A percentile compares a stretch with the other conserved stretches of the same genome.
Evolutionary conservation across 2,329 filamentous ascomycete species (phyloP).

Genomic region (Colletotrichum sp.): DNA sequence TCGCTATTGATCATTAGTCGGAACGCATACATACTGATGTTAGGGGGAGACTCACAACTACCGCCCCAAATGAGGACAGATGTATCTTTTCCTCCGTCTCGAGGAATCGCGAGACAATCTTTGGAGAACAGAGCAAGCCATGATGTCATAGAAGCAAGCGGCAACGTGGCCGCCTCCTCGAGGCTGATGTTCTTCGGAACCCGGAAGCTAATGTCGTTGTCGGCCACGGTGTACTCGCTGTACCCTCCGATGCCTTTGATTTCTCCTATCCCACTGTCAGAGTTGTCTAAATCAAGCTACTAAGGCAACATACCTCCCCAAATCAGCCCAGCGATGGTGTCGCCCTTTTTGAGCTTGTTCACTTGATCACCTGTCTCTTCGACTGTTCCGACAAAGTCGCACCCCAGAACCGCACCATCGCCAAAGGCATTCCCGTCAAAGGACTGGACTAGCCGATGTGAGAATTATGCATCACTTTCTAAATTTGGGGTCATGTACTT

Average conservation of each 20-base stretch:
- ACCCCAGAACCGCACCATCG: slow-evolving; percentile 38
- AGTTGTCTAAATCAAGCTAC: rapidly evolving
- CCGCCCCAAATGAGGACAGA: slow-evolving; percentile 47
- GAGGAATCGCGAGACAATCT: slow-evolving; percentile 37
- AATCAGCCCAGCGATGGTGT: slow-evolving; percentile 28
- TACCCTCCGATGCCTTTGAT: slow-evolving; percentile 40
- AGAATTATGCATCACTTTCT: not conserved
- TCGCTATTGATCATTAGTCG: slow-evolving; percentile 27
- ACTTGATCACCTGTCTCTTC: slow-evolving; percentile 30
- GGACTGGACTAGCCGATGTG: slow-evolving; percentile 29
- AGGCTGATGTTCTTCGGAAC: slow-evolving; percentile 33
- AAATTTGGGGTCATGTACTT: not conserved
- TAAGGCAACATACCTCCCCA: slow-evolving; percentile 28
- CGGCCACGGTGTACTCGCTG: slow-evolving; percentile 42
- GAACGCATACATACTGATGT: no score
- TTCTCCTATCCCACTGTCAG: slow-evolving; percentile 20
- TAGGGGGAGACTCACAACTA: slow-evolving; percentile 35
- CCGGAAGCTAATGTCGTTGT: slow-evolving; percentile 44
- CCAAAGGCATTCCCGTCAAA: slow-evolving; percentile 41
- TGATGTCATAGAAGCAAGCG: slow-evolving; percentile 42
- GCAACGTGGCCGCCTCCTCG: slow-evolving; percentile 40
- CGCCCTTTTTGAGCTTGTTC: slow-evolving; percentile 23
- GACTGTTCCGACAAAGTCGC: slow-evolving; percentile 41
- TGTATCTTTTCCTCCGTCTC: not conserved
- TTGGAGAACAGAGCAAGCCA: slow-evolving; percentile 44